phyloP scores from a whole-genome alignment of 2,329 filamentous ascomycete genomes.

The Stromatinia cepivora region DNA sequence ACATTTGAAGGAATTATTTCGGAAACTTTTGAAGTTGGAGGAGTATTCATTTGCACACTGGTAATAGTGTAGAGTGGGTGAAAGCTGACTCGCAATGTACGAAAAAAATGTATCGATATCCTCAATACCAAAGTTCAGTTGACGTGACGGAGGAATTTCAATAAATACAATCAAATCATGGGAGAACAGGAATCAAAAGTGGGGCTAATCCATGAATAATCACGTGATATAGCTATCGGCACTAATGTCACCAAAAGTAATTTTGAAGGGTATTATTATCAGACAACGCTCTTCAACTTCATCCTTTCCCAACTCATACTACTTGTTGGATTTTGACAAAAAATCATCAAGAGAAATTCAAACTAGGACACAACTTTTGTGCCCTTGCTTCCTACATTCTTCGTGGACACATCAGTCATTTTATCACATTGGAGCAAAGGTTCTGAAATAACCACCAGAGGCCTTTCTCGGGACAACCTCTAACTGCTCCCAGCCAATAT shows the following conservation, averaged over 20 bases:
- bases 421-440: too few species aligned
- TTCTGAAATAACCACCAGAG: too few species aligned
- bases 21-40: background rate
- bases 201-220: background rate
- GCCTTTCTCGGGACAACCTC: too few species aligned
- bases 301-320: background rate
- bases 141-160: background rate
- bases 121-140: background rate
- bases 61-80: background rate
- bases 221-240: background rate
- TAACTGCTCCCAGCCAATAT: too few species aligned
- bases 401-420: too few species aligned
- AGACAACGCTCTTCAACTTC: background rate
- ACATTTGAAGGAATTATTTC: background rate
- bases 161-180: background rate
- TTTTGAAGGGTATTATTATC: background rate
- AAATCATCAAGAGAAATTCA: background rate
- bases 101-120: background rate
- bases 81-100: background rate
- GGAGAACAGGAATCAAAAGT: background rate
- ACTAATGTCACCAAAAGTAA: background rate
- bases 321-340: background rate
- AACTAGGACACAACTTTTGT: background rate
- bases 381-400: background rate
- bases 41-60: background rate